Base-by-base conservation (phyloP, 2,329 filamentous ascomycete species). In the Phaeosphaeriaceae sp. region DNA sequence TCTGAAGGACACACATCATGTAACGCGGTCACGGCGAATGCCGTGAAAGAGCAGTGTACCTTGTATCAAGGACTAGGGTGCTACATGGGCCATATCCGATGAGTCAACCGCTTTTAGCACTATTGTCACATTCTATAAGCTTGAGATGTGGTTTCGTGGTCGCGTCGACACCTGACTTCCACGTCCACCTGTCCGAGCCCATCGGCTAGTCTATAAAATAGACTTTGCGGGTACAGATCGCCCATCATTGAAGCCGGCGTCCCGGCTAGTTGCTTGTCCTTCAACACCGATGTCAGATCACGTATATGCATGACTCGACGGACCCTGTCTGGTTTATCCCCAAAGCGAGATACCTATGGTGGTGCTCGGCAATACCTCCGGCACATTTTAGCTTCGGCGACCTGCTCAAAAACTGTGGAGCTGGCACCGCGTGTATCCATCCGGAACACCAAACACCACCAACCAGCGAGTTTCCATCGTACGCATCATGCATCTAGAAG, bases 321-420 rank as follows among this genome's bases (percentile, higher is more conserved):
- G 6, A 21, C 10, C 21, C 7, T 45, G 42, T 20, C 21, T 3
- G 19, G 6, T 36, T 36, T 36, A 36, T 7, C 31, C 31, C 31
- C 3, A 36, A 36, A 15, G 31, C 13, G 31, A 22, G 19, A 45
- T 2, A 9, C 42, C 21, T 22, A 9, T 22, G 42, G 21, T 21
- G 7, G 21, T 11, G n/a, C 42, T 22, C 42, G 42, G 42, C 3
- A 21, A 17, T 45, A 13, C 10, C 42, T 45, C 42, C 42, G 42
- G 42, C 42, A 45, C 21, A 20, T 45, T n/a, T 22, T 45, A 45
- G 42, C 42, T 45, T 45, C 42, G 42, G 42, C 42, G 42, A 45
- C 42, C 42, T 22, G 21, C 42, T 45, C 42, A 7, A 21, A 20
- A 21, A 31, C 6, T 36, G 31, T 36, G 31, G 31, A 36, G 31